phyloP scores from a whole-genome alignment of 2,329 filamentous ascomycete genomes.

The Plectosphaerella plurivora region DNA sequence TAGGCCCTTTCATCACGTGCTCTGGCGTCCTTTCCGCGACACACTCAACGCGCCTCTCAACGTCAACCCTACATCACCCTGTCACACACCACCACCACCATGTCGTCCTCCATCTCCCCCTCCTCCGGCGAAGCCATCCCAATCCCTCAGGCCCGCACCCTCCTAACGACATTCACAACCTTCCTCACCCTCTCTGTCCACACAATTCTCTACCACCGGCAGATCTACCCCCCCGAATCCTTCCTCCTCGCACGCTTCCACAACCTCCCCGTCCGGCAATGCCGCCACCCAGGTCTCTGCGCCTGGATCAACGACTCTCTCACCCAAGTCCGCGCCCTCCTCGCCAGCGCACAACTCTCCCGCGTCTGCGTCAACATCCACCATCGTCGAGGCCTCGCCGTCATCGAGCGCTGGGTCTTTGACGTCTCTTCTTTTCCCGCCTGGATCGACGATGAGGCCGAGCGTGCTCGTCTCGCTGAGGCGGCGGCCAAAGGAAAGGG shows the following conservation, averaged over 20 bases:
- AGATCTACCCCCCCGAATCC: slow-evolving; percentile 70
- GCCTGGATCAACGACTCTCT: slow-evolving; percentile 81
- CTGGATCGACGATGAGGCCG: slow-evolving; percentile 19
- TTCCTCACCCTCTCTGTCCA: slow-evolving; percentile 83
- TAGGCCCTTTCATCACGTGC: not conserved
- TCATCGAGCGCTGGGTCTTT: slow-evolving; percentile 60
- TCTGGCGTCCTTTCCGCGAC: slow-evolving; percentile 3
- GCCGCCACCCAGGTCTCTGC: slow-evolving; percentile 80
- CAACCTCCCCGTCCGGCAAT: slow-evolving; percentile 81
- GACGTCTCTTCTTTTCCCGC: slow-evolving; percentile 49
- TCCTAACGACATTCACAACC: slow-evolving; percentile 67
- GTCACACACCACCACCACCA: not conserved
- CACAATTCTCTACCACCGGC: slow-evolving; percentile 78
- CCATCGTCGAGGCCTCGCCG: slow-evolving; percentile 26
- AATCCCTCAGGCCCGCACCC: slow-evolving; percentile 40
- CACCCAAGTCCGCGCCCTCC: slow-evolving; percentile 63
- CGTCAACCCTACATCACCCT: not conserved
- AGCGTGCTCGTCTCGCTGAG: slow-evolving; percentile 14
- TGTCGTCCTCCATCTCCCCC: not conserved
- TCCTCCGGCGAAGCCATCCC: slow-evolving; percentile 20
- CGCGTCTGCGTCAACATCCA: slow-evolving; percentile 47
- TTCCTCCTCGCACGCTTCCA: slow-evolving; percentile 79
- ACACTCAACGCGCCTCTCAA: not conserved
- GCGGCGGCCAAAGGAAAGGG: slow-evolving; percentile 3
- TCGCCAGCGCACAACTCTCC: slow-evolving; percentile 51